A percentile compares a stretch with the other conserved stretches of the same genome.
phyloP scores from a whole-genome alignment of 106 monocot species.

The Allium cepa region DNA sequence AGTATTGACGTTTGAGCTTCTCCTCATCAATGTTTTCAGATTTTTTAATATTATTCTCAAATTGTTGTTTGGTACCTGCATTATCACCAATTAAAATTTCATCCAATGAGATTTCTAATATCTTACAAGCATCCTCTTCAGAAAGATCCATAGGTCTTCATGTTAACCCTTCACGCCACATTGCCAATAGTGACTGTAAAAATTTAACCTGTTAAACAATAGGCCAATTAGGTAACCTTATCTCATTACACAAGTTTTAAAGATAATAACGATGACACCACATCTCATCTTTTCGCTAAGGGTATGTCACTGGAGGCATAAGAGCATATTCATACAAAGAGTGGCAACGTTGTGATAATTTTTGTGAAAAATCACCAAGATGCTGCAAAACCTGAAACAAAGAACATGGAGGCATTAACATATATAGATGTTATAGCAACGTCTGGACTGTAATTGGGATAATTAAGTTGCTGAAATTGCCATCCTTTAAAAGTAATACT shows the following conservation, averaged over 20 bases:
- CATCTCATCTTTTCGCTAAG: slow-evolving; percentile 96
- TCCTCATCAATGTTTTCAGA: slow-evolving; percentile 86
- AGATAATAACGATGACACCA: slow-evolving; percentile 99
- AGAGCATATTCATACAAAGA: slow-evolving; percentile 98
- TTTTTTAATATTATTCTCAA: slow-evolving; percentile 21
- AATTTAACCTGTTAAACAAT: slow-evolving; percentile 99
- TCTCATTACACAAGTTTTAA: slow-evolving; percentile 90
- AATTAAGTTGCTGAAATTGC: too few species aligned
- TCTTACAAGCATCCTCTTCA: slow-evolving; percentile 91
- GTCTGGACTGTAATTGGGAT: too few species aligned
- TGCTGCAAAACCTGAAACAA: slow-evolving; percentile 86
- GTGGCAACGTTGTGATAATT: slow-evolving; percentile 93
- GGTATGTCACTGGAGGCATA: slow-evolving; percentile 98
- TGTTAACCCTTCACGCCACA: slow-evolving; percentile 99
- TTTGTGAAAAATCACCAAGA: slow-evolving; percentile 99
- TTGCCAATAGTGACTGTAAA: slow-evolving; percentile 84
- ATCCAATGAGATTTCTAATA: slow-evolving; percentile 85
- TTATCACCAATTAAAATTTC: slow-evolving; percentile 57
- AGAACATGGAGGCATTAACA: not conserved
- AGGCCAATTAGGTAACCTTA: slow-evolving; percentile 97
- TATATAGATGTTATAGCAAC: too few species aligned
- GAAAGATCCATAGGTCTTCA: slow-evolving; percentile 94
- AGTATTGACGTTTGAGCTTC: slow-evolving; percentile 95
- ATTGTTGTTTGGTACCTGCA: slow-evolving; percentile 13
- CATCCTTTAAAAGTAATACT: too few species aligned